phyloP scores from a whole-genome alignment of 768 basidiomycete genomes.

The Lactarius hengduanensis region DNA sequence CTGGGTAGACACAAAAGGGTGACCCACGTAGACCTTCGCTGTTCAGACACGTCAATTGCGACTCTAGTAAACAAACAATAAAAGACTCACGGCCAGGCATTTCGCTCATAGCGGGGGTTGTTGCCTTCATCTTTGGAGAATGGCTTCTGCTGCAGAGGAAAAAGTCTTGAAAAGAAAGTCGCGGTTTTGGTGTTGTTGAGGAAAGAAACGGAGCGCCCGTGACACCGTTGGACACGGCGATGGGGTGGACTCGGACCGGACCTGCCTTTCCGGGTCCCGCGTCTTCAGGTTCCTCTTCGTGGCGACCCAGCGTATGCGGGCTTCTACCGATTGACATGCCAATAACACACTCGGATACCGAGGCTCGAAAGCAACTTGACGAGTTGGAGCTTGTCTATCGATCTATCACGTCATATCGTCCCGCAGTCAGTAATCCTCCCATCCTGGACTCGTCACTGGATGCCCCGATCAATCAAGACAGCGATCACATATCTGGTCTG shows the following conservation, averaged over 20 bases:
- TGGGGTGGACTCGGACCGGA: constrained; percentile 18
- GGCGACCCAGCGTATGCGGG: neutral
- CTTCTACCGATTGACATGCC: constrained; percentile 11
- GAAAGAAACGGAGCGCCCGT: constrained; percentile 23
- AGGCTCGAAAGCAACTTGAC: constrained; percentile 31
- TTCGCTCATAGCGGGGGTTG: constrained; percentile 55
- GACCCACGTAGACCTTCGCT: constrained; percentile 80
- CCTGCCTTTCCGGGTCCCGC: constrained; percentile 11
- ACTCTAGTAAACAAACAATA: constrained; percentile 10
- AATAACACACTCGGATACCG: constrained; percentile 28
- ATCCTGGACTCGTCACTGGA: constrained; percentile 39
- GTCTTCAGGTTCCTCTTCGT: constrained; percentile 1
- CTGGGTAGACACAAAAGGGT: neutral
- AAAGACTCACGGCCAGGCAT: constrained; percentile 75
- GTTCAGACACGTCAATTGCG: constrained; percentile 12
- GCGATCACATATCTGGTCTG: constrained; percentile 39
- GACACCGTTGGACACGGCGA: neutral
- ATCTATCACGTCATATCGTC: constrained; percentile 34
- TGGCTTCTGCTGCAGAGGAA: constrained; percentile 7
- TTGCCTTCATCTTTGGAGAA: constrained; percentile 23
- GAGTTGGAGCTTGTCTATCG: constrained; percentile 32
- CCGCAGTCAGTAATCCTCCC: constrained; percentile 33
- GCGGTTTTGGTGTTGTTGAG: constrained; percentile 16
- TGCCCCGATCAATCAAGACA: constrained; percentile 19
- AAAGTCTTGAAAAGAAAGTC: neutral